phyloP scores from a whole-genome alignment of 768 basidiomycete species.

The Boletus eberwhitei region DNA sequence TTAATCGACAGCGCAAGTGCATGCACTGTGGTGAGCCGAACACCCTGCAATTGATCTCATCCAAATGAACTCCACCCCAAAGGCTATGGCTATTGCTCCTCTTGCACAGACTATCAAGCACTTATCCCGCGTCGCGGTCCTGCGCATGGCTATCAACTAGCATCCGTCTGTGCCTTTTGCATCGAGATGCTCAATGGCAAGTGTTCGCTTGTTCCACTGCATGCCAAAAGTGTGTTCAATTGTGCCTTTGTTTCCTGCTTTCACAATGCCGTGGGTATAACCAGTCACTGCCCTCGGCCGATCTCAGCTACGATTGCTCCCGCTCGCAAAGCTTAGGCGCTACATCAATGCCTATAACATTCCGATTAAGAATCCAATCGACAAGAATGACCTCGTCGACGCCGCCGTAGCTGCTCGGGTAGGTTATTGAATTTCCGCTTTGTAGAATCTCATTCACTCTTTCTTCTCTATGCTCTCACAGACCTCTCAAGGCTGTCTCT shows the following conservation, averaged over 20 bases:
- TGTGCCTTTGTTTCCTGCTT: background rate
- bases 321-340: slow-evolving; percentile 61
- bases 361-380: slow-evolving; percentile 55
- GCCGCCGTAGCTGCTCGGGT: slow-evolving; percentile 52
- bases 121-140: slow-evolving; percentile 62
- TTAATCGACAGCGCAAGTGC: slow-evolving; percentile 61
- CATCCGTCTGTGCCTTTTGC: slow-evolving; percentile 70
- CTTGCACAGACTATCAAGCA: slow-evolving; percentile 73
- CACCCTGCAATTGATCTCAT: background rate
- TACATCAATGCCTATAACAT: slow-evolving; percentile 73
- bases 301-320: slow-evolving; percentile 50
- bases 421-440: slow-evolving; percentile 21
- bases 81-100: slow-evolving; percentile 74
- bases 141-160: slow-evolving; percentile 57
- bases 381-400: slow-evolving; percentile 78
- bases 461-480: slow-evolving; percentile 21
- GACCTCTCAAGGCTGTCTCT: slow-evolving; percentile 61
- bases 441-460: background rate
- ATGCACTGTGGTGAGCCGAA: slow-evolving; percentile 67
- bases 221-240: background rate
- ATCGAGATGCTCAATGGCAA: slow-evolving; percentile 66
- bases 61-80: background rate
- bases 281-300: slow-evolving; percentile 70
- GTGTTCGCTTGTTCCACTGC: slow-evolving; percentile 15
- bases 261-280: background rate